Evolutionary conservation across 805 yeast species (phyloP).

Genomic region (Candida manassasensis): DNA sequence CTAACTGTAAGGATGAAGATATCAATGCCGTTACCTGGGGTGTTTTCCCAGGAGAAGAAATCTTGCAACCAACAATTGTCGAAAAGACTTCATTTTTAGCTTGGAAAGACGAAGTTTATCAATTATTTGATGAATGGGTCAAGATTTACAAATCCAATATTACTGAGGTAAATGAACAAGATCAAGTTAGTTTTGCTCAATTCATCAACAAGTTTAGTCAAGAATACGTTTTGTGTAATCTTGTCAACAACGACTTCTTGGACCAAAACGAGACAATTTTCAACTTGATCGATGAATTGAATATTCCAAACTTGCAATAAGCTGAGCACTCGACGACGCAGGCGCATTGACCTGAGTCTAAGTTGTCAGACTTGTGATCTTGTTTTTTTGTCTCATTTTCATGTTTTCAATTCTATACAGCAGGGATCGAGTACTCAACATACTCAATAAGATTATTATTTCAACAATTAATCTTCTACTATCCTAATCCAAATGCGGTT

Average conservation of each 20-base stretch:
- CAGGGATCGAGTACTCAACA: constrained; percentile 33
- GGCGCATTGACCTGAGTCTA: too few species aligned
- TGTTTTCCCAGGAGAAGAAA: constrained; percentile 92
- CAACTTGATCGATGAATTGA: constrained; percentile 40
- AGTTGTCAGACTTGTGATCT: too few species aligned
- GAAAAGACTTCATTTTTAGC: constrained; percentile 89
- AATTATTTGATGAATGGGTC: constrained; percentile 79
- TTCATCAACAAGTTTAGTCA: constrained; percentile 47
- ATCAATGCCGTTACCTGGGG: constrained; percentile 99
- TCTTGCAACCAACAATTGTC: constrained; percentile 92
- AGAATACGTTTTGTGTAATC: constrained; percentile 72
- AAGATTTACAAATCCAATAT: constrained; percentile 40
- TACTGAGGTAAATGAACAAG: constrained; percentile 26
- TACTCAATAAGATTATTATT: constrained; percentile 21
- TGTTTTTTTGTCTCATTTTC: constrained; percentile 3
- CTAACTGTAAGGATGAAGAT: constrained; percentile 70
- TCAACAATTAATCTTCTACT: constrained; percentile 20
- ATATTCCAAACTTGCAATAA: constrained; percentile 11
- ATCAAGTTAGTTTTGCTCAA: constrained; percentile 27
- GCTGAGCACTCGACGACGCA: too few species aligned
- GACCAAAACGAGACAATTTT: constrained; percentile 55
- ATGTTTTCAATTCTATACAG: constrained; percentile 16
- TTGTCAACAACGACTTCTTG: constrained; percentile 81
- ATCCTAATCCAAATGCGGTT: constrained; percentile 7
- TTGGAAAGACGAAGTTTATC: constrained; percentile 94